phyloP scores from a whole-genome alignment of 2,329 filamentous ascomycete species.

The Dactylella cylindrospora region DNA sequence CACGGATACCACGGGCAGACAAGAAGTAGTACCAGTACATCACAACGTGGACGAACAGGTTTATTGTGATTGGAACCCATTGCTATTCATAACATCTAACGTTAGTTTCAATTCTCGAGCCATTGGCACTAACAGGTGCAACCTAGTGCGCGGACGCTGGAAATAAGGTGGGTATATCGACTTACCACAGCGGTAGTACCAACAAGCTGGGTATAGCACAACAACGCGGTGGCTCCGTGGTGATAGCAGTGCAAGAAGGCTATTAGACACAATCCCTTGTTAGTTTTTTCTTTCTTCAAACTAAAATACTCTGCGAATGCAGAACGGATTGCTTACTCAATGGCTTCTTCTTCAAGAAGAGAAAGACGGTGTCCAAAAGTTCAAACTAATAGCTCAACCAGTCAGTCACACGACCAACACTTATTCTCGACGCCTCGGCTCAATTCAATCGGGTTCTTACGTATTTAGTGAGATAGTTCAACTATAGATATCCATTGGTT shows the following conservation, averaged over 20 bases:
- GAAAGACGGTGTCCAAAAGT: constrained; percentile 90
- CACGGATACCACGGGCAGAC: constrained; percentile 87
- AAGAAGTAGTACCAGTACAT: constrained; percentile 99
- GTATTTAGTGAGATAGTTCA: constrained; percentile 98
- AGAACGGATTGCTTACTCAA: constrained; percentile 62
- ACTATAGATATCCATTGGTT: constrained; percentile 60
- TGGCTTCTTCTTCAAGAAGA: constrained; percentile 99
- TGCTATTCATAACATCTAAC: constrained; percentile 55
- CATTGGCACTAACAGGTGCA: too few relatives aligned
- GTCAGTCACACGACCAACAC: constrained; percentile 22
- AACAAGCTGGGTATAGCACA: constrained; percentile 96
- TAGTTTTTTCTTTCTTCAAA: too few relatives aligned
- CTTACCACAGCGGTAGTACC: constrained; percentile 75
- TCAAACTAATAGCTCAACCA: constrained; percentile 56
- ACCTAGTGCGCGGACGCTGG: too few relatives aligned
- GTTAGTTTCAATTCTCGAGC: too few relatives aligned
- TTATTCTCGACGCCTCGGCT: neutral
- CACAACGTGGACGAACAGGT: constrained; percentile 90
- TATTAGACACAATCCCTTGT: too few relatives aligned
- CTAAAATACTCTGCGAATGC: too few relatives aligned
- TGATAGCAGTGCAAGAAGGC: constrained; percentile 99
- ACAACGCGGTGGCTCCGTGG: constrained; percentile 91
- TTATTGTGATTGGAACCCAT: constrained; percentile 91
- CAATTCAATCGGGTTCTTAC: constrained; percentile 54
- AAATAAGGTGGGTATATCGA: too few relatives aligned